Evolutionary conservation across 2,329 filamentous ascomycete genomes (phyloP).

Genomic region (Coniochaeta ligniaria): DNA sequence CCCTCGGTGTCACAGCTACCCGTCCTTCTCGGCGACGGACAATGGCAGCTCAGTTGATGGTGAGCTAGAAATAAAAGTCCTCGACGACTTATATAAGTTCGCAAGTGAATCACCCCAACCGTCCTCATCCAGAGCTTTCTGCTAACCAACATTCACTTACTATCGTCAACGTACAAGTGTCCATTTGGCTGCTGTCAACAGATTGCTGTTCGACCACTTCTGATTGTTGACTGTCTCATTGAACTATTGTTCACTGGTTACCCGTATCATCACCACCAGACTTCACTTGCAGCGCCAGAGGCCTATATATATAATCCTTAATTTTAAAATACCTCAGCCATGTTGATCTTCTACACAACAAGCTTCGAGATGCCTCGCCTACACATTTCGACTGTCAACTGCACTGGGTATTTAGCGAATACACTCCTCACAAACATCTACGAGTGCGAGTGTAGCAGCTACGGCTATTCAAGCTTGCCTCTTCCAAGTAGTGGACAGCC

Average conservation of each 20-base stretch:
- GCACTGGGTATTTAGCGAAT: background rate
- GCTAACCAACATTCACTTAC: background rate
- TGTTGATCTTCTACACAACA: background rate
- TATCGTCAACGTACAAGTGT: background rate
- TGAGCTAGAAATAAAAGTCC: background rate
- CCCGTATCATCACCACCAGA: background rate
- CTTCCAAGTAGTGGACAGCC: background rate
- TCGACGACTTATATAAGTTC: background rate
- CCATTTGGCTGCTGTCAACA: background rate
- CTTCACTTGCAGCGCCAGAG: background rate
- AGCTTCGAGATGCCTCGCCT: background rate
- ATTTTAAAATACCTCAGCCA: background rate
- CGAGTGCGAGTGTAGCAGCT: background rate
- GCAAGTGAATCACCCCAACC: background rate
- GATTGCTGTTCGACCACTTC: background rate
- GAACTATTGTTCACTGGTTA: background rate
- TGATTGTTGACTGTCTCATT: background rate
- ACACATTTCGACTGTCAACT: background rate
- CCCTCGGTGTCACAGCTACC: background rate
- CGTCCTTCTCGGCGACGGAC: background rate
- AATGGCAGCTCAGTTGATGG: background rate
- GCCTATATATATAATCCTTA: background rate
- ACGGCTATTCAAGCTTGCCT: background rate
- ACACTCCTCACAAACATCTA: background rate
- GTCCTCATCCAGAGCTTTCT: background rate